Conservation (phyloP, 345 rosid genomes). For the Eucalyptus lansdowneana region DNA sequence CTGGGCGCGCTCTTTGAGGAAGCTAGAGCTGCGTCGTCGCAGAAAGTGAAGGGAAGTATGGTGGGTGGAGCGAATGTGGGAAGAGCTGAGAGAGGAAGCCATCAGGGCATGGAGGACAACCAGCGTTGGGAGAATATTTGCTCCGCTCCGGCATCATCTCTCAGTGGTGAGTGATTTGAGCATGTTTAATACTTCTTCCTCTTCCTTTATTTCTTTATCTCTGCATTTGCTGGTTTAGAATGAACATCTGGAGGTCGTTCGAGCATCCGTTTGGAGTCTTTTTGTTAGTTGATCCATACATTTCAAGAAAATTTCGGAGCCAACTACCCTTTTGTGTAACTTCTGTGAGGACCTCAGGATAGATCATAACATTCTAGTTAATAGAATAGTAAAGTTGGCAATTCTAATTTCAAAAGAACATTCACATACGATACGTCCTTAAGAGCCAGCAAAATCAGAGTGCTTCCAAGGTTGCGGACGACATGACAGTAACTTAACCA, state of each 20-base stretch:
- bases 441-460: not conserved
- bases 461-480: not conserved
- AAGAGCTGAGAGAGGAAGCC: not conserved
- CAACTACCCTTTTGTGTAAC: not conserved
- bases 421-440: not conserved
- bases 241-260: not conserved
- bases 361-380: not conserved
- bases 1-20: slow-evolving; percentile 48
- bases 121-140: not conserved
- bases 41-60: not conserved
- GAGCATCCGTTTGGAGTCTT: not conserved
- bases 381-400: not conserved
- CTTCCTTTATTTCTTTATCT: not conserved
- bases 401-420: not conserved
- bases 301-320: not conserved
- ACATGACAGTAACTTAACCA: not conserved
- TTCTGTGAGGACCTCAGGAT: not conserved
- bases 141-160: not conserved
- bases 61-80: not conserved
- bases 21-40: slow-evolving; percentile 14
- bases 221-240: not conserved
- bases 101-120: not conserved
- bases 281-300: not conserved
- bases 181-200: not conserved
- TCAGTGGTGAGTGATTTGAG: not conserved